These are phyloP conservation scores for Brassica hybrid DNA, from an alignment of 441 rosid genomes.

Conservation along the genomic window DNA sequence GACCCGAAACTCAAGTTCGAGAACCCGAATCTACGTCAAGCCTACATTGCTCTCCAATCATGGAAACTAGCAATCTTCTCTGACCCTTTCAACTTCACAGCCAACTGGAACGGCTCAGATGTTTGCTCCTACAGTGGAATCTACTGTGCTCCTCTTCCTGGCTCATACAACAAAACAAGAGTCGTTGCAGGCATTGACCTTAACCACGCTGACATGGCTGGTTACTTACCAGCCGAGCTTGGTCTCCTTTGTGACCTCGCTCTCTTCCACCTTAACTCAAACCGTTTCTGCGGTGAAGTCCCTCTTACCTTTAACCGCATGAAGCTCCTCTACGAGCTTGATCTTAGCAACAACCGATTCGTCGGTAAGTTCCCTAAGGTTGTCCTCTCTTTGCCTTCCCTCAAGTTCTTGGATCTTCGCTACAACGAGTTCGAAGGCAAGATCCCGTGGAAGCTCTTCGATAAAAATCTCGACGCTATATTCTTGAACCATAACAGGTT, in stretches of 20 bases:
- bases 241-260: constrained; percentile 64
- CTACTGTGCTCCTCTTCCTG: constrained; percentile 52
- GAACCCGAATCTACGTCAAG: constrained; percentile 55
- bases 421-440: constrained; percentile 72
- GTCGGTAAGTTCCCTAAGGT: constrained; percentile 68
- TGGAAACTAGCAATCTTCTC: constrained; percentile 69
- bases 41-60: constrained; percentile 73
- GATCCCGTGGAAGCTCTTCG: constrained; percentile 58
- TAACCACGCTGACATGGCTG: constrained; percentile 69
- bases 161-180: constrained; percentile 37
- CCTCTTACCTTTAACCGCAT: constrained; percentile 53
- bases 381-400: constrained; percentile 55
- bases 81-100: constrained; percentile 74
- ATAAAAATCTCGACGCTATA: constrained; percentile 62
- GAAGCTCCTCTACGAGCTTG: constrained; percentile 72
- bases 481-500: constrained; percentile 68
- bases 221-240: constrained; percentile 59
- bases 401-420: constrained; percentile 69
- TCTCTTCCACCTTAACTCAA: constrained; percentile 68
- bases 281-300: constrained; percentile 66
- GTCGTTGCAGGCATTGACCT: constrained; percentile 74
- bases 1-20: constrained; percentile 61
- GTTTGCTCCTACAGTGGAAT: constrained; percentile 71
- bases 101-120: constrained; percentile 64
- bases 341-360: constrained; percentile 70